Conservation (phyloP, 2,329 filamentous ascomycete species). For the Aspergillus pseudoterreus region DNA sequence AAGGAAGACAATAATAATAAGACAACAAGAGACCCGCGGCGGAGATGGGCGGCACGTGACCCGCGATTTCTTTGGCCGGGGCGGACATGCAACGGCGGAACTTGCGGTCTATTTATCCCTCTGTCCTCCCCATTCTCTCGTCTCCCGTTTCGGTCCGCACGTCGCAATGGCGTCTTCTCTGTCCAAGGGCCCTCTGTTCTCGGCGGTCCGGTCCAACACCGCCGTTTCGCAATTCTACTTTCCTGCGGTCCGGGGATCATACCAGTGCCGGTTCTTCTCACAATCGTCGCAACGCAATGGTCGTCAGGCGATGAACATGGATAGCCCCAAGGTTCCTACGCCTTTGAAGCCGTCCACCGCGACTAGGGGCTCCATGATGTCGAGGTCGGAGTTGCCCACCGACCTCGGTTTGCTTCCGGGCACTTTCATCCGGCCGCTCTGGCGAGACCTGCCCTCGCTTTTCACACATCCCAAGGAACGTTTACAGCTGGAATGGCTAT, state of each 20-base stretch:
- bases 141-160: background rate
- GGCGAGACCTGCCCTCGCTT: constrained; percentile 38
- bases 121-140: background rate
- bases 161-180: constrained; percentile 31
- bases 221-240: constrained; percentile 12
- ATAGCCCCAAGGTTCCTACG: constrained; percentile 24
- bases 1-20: background rate
- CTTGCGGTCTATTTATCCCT: constrained; percentile 6
- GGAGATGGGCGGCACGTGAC: constrained; percentile 6
- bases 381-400: constrained; percentile 34
- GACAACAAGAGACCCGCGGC: background rate
- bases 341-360: constrained; percentile 39
- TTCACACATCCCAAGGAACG: constrained; percentile 35
- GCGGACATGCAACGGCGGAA: too few species aligned
- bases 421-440: constrained; percentile 37
- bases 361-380: constrained; percentile 29
- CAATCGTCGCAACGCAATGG: constrained; percentile 21
- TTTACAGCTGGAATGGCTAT: constrained; percentile 38
- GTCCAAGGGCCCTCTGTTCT: constrained; percentile 19
- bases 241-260: constrained; percentile 11
- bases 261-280: constrained; percentile 35
- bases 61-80: constrained; percentile 16
- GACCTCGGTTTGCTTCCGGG: constrained; percentile 46
- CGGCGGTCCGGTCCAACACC: constrained; percentile 14
- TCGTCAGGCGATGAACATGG: constrained; percentile 12